Evolutionary conservation across 768 basidiomycete genomes (phyloP), one percentile per base, ranked within the genome.

Genomic region (Udeniomyces megalosporus): DNA sequence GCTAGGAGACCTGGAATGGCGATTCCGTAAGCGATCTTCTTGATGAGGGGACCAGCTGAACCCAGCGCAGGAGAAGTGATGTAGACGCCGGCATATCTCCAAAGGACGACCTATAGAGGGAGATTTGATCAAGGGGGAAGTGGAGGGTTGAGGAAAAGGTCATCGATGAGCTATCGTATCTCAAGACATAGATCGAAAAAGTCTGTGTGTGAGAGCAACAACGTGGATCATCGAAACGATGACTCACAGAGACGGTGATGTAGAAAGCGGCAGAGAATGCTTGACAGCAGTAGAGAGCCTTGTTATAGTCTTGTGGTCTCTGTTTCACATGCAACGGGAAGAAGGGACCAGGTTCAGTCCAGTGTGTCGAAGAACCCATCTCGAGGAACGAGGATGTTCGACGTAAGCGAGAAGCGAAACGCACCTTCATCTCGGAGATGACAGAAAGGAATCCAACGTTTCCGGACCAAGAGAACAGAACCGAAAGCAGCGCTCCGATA

Each of bases 381-480:
- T n/a, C n/a, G n/a, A n/a, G n/a, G n/a, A n/a, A n/a, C n/a, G n/a
- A n/a, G n/a, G n/a, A n/a, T n/a, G n/a, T n/a, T n/a, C n/a, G n/a
- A n/a, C n/a, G n/a, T n/a, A n/a, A n/a, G n/a, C n/a, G n/a, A n/a
- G n/a, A n/a, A n/a, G n/a, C n/a, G n/a, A n/a, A n/a, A n/a, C n/a
- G n/a, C n/a, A n/a, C n/a, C 26, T 66, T 65, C 74, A 76, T 75
- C 67, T 76, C 75, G 17, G 72, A 70, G 47, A 71, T 68, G 48
- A 74, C 62, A 32, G 66, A 58, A 12, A 67, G 35, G 67, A 48
- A 62, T 15, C 53, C 61, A 28, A 66, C 60, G n/a, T 59, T 45
- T 54, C 66, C 59, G 53, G 60, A 66, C 58, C 68, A 75, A 1
- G 72, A 67, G 56, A 74, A 70, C 47, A 74, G 64, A 57, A 75